Conservation (phyloP, 176 grass and related monocot genomes). For the Aechmea fasciata region DNA sequence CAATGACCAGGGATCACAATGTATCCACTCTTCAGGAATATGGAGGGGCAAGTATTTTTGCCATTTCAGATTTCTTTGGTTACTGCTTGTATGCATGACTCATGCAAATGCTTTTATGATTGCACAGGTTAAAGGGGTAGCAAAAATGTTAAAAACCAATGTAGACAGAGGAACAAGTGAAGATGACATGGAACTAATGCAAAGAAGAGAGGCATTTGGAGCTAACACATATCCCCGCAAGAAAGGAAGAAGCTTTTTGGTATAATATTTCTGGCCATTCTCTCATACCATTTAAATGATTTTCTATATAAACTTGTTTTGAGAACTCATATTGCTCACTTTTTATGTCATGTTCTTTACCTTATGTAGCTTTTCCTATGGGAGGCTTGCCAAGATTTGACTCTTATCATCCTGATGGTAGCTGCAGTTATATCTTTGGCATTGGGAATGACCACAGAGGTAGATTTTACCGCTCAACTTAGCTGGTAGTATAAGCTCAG, state of each 20-base stretch:
- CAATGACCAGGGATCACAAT: constrained; percentile 17
- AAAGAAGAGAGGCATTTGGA: constrained; percentile 17
- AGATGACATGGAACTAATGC: constrained; percentile 18
- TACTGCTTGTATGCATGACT: background rate
- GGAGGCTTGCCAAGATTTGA: constrained; percentile 95
- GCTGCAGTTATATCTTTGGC: constrained; percentile 80
- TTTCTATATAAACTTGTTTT: background rate
- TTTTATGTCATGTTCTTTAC: constrained; percentile 1
- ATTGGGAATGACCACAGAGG: constrained; percentile 93
- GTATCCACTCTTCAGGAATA: constrained; percentile 13
- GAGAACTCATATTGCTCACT: background rate
- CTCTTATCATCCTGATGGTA: constrained; percentile 75
- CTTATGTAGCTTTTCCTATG: constrained; percentile 67
- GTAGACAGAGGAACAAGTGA: constrained; percentile 8
- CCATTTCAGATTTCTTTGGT: background rate
- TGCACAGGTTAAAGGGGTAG: constrained; percentile 15
- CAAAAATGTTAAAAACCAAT: constrained; percentile 11
- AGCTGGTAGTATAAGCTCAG: background rate
- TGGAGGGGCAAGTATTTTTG: constrained; percentile 25
- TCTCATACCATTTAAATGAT: background rate
- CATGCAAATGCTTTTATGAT: background rate
- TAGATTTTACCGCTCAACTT: constrained; percentile 16
- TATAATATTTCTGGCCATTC: background rate
- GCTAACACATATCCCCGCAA: constrained; percentile 26
- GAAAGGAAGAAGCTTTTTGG: constrained; percentile 24